These are phyloP conservation scores for Thalassiosira exigua DNA, from an alignment of 352 stramenopile species.

Conservation along the genomic window DNA sequence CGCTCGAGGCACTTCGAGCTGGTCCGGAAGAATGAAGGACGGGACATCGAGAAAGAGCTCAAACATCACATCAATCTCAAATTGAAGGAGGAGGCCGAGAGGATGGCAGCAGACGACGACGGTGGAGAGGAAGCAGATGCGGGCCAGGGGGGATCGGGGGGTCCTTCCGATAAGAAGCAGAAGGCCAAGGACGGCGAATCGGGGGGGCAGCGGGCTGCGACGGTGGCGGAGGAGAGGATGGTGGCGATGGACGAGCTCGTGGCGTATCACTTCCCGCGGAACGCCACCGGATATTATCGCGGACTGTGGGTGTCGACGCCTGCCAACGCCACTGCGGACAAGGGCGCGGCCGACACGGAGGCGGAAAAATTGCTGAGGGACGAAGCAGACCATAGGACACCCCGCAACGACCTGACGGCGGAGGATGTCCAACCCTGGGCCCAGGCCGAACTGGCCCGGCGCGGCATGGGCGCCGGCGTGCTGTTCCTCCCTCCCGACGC, in stretches of 20 bases:
- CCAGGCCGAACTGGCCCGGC: constrained; percentile 31
- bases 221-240: constrained; percentile 6
- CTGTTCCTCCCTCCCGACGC: constrained; percentile 49
- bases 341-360: neutral
- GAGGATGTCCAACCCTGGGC: constrained; percentile 51
- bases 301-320: constrained; percentile 68
- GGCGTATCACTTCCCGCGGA: constrained; percentile 81
- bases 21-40: constrained; percentile 64
- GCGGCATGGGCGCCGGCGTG: constrained; percentile 39
- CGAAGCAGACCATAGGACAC: constrained; percentile 5
- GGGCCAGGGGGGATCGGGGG: neutral
- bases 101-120: neutral
- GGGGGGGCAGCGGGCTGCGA: neutral
- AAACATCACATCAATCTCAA: constrained; percentile 51
- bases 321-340: constrained; percentile 15
- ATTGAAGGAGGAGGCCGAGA: constrained; percentile 38
- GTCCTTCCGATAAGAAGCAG: constrained; percentile 8
- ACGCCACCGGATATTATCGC: constrained; percentile 83
- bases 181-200: neutral
- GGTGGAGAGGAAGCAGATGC: constrained; percentile 6
- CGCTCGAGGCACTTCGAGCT: constrained; percentile 64
- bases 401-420: constrained; percentile 15
- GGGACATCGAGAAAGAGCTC: constrained; percentile 62
- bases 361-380: constrained; percentile 2
- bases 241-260: constrained; percentile 29